Evolutionary conservation across 768 basidiomycete species (phyloP), one percentile per base, ranked within the genome.

Genomic region (Podaxis rugospora): DNA sequence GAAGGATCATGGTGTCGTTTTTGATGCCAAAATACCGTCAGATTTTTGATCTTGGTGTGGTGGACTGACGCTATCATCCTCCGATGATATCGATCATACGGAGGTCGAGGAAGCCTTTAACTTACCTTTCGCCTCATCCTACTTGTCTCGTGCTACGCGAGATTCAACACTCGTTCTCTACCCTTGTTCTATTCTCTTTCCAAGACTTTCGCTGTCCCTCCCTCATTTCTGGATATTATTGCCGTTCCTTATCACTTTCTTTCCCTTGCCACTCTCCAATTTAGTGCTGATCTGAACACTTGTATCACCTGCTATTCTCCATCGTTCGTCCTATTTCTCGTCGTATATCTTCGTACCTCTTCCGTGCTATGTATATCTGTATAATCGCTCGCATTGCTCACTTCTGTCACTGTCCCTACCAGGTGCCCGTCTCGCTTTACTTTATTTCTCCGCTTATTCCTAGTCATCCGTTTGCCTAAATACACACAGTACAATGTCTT

Each of bases 1-100:
- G 63, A 65, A 63, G 21, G 56, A 49, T 23, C 37, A 32, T 9
- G 56, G 47, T 36, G 47, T 50, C 6, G 28, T 49, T 14, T 57
- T 57, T 21, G 56, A 57, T 37, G 28, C 56, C 2, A 37, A 25
- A 21, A 14, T 57, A 6, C 56, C 56, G 4, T 35, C 32, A 1
- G 47, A 50, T 9, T 49, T 23, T 6, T 44, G 42, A 37, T 57
- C 56, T 16, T 7, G 32, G 5, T 49, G 14, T 6, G n/a, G 42
- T 44, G 42, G 32, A 32, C 32, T 32, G 32, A 32, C 7, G 32
- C 32, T 44, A 6, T 28, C 32, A 13, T 27, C 28, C 47, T 32
- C 21, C 18, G 9, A 5, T 47, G 3, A 3, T 55, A 18, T 6
- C 32, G 32, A 32, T 55, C 27, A 32, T 6, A 16, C 6, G 18